phyloP scores from a whole-genome alignment of 768 basidiomycete species.

The Termitomyces sp. region DNA sequence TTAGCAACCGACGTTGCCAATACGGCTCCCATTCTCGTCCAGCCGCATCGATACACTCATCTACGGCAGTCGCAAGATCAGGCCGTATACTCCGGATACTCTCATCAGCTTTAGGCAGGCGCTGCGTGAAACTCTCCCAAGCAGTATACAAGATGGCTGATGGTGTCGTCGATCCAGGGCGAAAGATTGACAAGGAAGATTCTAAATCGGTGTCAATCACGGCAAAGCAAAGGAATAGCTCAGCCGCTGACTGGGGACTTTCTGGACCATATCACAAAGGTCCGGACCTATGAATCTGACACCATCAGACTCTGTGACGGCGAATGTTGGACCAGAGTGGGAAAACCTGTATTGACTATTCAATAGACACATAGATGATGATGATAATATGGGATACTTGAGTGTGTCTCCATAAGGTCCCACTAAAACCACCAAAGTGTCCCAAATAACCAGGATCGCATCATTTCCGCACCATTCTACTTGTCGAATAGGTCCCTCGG shows the following conservation, averaged over 20 bases:
- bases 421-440: conserved; percentile 72
- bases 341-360: conserved; percentile 54
- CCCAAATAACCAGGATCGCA: conserved; percentile 87
- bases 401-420: conserved; percentile 89
- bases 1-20: conserved; percentile 86
- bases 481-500: conserved; percentile 58
- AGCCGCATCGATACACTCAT: conserved; percentile 88
- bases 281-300: conserved; percentile 79
- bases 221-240: background rate
- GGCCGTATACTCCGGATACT: conserved; percentile 84
- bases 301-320: conserved; percentile 87
- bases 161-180: conserved; percentile 89
- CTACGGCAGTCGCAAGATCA: conserved; percentile 55
- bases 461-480: conserved; percentile 98
- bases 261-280: conserved; percentile 85
- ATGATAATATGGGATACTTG: conserved; percentile 49
- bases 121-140: conserved; percentile 76
- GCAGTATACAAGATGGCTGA: conserved; percentile 92
- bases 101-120: conserved; percentile 91
- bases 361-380: background rate
- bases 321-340: conserved; percentile 72
- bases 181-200: conserved; percentile 79
- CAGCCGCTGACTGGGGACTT: conserved; percentile 73
- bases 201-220: conserved; percentile 33
- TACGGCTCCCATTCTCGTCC: conserved; percentile 87